Conservation (phyloP, 129 eudicot species). For the Centrapalus pauciflorus region DNA sequence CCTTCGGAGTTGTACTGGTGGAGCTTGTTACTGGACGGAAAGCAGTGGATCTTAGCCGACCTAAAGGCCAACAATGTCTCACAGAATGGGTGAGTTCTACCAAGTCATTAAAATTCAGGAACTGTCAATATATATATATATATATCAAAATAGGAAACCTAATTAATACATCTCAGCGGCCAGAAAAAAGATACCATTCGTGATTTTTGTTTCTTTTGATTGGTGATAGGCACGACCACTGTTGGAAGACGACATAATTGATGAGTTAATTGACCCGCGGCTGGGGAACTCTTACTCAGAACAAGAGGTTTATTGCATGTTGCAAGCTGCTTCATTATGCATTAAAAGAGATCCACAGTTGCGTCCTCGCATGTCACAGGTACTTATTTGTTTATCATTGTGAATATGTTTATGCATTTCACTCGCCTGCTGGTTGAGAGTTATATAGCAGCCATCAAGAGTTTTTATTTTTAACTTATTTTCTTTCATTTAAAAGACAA, state of each 20-base stretch:
- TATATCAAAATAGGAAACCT: neutral
- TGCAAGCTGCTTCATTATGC: conserved; percentile 93
- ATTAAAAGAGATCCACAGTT: conserved; percentile 86
- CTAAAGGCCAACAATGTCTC: conserved; percentile 92
- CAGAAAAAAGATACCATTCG: neutral
- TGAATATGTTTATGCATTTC: neutral
- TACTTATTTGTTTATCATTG: conserved; percentile 30
- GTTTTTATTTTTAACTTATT: no score
- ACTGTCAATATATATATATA: neutral
- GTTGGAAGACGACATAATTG: conserved; percentile 70
- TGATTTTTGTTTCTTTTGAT: neutral
- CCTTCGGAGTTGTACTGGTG: conserved; percentile 82
- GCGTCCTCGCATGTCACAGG: conserved; percentile 99
- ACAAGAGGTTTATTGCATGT: conserved; percentile 76
- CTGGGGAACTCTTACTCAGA: conserved; percentile 59
- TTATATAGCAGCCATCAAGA: no score
- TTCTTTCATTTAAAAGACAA: no score
- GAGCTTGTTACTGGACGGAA: conserved; percentile 90
- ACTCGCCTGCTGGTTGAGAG: neutral
- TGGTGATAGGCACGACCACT: conserved; percentile 83
- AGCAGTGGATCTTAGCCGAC: conserved; percentile 88
- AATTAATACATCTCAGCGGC: neutral
- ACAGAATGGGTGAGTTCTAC: conserved; percentile 69
- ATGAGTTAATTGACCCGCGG: conserved; percentile 80
- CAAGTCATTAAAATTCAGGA: neutral